Base-by-base conservation (phyloP, 768 basidiomycete species). In the Pleurotus citrinopileatus region DNA sequence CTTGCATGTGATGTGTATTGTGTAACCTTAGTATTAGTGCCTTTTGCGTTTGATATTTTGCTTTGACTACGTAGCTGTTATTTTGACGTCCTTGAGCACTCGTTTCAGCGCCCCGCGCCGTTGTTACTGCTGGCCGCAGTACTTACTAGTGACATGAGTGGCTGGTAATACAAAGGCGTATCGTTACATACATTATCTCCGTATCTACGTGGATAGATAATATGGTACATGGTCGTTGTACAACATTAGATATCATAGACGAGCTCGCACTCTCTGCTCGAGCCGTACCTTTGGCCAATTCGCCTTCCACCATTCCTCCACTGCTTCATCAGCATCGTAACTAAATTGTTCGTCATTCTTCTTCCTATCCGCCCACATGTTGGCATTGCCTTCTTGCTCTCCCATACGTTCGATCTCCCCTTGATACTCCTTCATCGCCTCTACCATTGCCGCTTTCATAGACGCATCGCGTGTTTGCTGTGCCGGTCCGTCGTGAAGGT, bases 311-410 rank as follows among this genome's bases (percentile, higher is more conserved):
- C 82, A 85, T 56, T 62, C 61, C 42, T 81, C 76, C 0, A 74
- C 82, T 29, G 68, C 80, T 17, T 45, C 66, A 43, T 84, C 81
- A 0, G 81, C 79, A 55, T 85, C 83, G 53, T 84, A 82, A 12
- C 73, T 73, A 62, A 82, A 83, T 60, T 79, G 74, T 4, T 56
- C 58, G 44, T 37, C 60, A 44, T 65, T 79, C 71, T 79, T 82
- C 50, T 60, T 64, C 60, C 70, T 72, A 60, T 86, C 82, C 3
- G 78, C 82, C 79, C 82, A 82, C 57, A 80, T 73, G 55, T 84
- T 83, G 54, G 72, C 70, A 58, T 63, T 64, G 13, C 74, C 76
- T 23, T 62, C 66, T 13, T 25, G 52, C 42, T 52, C 43, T 32
- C 46, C 37, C 50, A 56, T 44, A 23, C 26, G 55, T 59, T 40